Evolutionary conservation across 2,329 filamentous ascomycete species (phyloP).

Genomic region (Lachnum nothofagi): DNA sequence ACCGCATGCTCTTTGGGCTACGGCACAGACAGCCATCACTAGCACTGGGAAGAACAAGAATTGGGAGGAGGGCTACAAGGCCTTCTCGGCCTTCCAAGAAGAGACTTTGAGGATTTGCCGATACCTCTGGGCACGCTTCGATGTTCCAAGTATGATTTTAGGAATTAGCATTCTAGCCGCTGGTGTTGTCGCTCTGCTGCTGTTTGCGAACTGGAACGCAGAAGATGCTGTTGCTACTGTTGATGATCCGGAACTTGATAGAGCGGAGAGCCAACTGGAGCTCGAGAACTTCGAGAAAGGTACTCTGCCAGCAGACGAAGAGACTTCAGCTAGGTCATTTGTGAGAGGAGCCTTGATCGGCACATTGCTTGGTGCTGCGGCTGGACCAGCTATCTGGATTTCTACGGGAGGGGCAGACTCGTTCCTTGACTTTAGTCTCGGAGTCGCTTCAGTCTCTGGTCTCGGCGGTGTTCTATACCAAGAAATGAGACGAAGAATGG

Average conservation of each 20-base stretch:
- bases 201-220: conserved; percentile 62
- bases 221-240: conserved; percentile 49
- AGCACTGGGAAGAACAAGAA: conserved; percentile 36
- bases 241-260: conserved; percentile 54
- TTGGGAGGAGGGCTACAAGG: conserved; percentile 45
- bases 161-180: conserved; percentile 68
- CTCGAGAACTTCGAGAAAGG: conserved; percentile 36
- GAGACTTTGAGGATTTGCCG: conserved; percentile 77
- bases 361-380: conserved; percentile 22
- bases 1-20: conserved; percentile 54
- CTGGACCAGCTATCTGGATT: conserved; percentile 22
- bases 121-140: conserved; percentile 85
- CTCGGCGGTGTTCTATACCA: conserved; percentile 39
- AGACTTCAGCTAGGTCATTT: conserved; percentile 22
- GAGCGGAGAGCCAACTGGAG: conserved; percentile 54
- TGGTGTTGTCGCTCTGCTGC: conserved; percentile 62
- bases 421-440: conserved; percentile 22
- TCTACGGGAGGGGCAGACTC: conserved; percentile 12
- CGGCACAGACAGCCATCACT: conserved; percentile 37
- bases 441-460: conserved; percentile 23
- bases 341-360: conserved; percentile 26
- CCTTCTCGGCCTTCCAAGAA: conserved; percentile 69
- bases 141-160: conserved; percentile 76
- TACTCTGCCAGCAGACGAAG: conserved; percentile 17
- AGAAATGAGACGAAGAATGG: conserved; percentile 19